These are phyloP conservation scores for Stagonosporopsis vannaccii DNA, from an alignment of 2,329 filamentous ascomycete species.

Conservation along the genomic window DNA sequence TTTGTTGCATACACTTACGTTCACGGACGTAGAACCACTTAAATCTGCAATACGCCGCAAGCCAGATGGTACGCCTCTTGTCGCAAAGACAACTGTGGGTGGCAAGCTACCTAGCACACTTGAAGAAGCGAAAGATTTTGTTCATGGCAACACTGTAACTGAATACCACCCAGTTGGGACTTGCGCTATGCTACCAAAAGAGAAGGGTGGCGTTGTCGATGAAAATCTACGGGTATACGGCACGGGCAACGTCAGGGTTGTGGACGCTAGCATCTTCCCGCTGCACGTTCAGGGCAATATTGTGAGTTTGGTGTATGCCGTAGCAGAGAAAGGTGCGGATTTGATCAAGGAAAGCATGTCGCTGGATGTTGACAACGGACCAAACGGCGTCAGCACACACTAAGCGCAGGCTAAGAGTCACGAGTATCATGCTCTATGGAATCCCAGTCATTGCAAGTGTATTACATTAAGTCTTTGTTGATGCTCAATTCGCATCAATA, in stretches of 20 bases:
- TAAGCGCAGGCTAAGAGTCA: background rate
- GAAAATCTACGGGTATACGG: conserved; percentile 39
- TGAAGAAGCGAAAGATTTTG: conserved; percentile 35
- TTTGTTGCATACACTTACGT: conserved; percentile 39
- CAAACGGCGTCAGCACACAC: background rate
- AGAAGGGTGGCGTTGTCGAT: conserved; percentile 41
- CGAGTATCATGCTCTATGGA: no score
- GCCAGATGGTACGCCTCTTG: conserved; percentile 23
- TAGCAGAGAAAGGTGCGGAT: conserved; percentile 43
- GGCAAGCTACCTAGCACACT: conserved; percentile 22
- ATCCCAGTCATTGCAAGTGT: no score
- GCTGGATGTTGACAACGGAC: background rate
- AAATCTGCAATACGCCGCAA: conserved; percentile 38
- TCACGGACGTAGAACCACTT: conserved; percentile 41
- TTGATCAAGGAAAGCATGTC: conserved; percentile 30
- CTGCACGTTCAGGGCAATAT: conserved; percentile 39
- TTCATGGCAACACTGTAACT: conserved; percentile 25
- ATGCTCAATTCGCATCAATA: no score
- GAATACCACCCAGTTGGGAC: conserved; percentile 45
- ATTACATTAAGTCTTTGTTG: no score
- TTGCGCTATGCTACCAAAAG: conserved; percentile 43
- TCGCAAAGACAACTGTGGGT: background rate
- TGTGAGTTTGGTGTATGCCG: conserved; percentile 39
- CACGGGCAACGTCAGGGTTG: conserved; percentile 38
- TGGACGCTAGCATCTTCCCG: conserved; percentile 40